These are phyloP conservation scores for Coprinopsis marcescibilis DNA, from an alignment of 768 basidiomycete genomes.

Conservation along the genomic window DNA sequence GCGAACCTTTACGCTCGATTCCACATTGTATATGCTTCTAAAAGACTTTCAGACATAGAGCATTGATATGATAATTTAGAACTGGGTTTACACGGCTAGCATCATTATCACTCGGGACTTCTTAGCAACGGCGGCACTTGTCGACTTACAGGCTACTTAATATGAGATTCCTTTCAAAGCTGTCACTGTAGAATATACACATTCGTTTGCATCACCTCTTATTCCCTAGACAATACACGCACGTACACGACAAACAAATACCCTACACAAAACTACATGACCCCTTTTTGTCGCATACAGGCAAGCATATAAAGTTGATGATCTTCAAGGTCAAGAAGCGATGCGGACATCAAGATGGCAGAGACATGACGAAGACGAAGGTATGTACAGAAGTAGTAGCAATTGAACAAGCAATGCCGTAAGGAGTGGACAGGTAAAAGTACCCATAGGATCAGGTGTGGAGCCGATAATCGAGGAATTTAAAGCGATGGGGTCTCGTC, in stretches of 20 bases:
- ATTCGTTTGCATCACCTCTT: slow-evolving; percentile 9
- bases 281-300: slow-evolving; percentile 1
- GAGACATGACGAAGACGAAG: slow-evolving; percentile 32
- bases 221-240: slow-evolving; percentile 10
- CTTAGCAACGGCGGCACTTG: slow-evolving; percentile 10
- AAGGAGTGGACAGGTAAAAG: slow-evolving; percentile 48
- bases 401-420: slow-evolving; percentile 9
- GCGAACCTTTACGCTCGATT: slow-evolving; percentile 45
- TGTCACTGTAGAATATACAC: no score
- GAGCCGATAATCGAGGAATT: slow-evolving; percentile 2
- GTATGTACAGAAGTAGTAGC: slow-evolving; percentile 29
- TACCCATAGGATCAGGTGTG: slow-evolving; percentile 24
- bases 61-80: slow-evolving; percentile 1
- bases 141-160: no score
- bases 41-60: slow-evolving; percentile 11
- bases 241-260: slow-evolving; percentile 10
- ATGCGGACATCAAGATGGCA: slow-evolving; percentile 17
- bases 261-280: slow-evolving; percentile 8
- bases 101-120: no score
- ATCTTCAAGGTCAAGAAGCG: slow-evolving; percentile 8
- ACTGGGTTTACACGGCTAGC: no score
- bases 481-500: slow-evolving; percentile 15
- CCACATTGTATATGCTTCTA: slow-evolving; percentile 54
- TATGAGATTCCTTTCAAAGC: no score
- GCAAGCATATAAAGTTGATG: background rate